phyloP scores from a whole-genome alignment of 2,329 filamentous ascomycete species.

The Erysiphe pulchra region DNA sequence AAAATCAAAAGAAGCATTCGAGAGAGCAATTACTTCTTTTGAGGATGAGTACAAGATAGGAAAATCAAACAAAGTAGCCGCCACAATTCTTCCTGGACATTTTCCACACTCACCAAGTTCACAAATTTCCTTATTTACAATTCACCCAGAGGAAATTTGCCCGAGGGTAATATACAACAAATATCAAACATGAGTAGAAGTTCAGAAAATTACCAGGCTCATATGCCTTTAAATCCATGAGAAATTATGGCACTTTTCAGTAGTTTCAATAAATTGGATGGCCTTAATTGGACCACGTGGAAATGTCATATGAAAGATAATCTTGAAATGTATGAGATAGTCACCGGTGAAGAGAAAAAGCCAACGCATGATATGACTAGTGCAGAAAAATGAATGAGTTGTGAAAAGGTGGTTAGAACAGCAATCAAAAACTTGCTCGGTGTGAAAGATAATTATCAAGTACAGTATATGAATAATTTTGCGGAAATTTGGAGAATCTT shows the following conservation, averaged over 20 bases:
- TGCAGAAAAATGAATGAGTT: too few species aligned
- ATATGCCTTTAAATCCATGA: not conserved
- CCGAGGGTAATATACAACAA: not conserved
- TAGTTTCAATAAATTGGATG: not conserved
- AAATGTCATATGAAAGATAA: not conserved
- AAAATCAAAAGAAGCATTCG: not conserved
- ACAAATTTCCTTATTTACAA: not conserved
- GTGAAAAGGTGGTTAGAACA: not conserved
- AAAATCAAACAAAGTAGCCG: too few species aligned
- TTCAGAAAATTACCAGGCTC: too few species aligned
- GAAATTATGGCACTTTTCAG: not conserved
- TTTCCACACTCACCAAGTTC: not conserved
- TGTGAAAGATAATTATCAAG: not conserved
- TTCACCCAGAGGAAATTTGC: not conserved
- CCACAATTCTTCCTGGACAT: not conserved
- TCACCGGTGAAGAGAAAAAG: not conserved
- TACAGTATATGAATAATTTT: not conserved
- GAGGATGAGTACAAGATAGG: not conserved
- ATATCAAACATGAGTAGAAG: not conserved
- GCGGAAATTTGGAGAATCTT: not conserved
- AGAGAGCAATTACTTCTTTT: not conserved
- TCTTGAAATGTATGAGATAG: not conserved
- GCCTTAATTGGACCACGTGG: not conserved
- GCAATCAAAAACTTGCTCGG: not conserved
- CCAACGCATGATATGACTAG: too few species aligned